Evolutionary conservation across 768 basidiomycete genomes (phyloP).

Genomic region (Leccinum arenicola): DNA sequence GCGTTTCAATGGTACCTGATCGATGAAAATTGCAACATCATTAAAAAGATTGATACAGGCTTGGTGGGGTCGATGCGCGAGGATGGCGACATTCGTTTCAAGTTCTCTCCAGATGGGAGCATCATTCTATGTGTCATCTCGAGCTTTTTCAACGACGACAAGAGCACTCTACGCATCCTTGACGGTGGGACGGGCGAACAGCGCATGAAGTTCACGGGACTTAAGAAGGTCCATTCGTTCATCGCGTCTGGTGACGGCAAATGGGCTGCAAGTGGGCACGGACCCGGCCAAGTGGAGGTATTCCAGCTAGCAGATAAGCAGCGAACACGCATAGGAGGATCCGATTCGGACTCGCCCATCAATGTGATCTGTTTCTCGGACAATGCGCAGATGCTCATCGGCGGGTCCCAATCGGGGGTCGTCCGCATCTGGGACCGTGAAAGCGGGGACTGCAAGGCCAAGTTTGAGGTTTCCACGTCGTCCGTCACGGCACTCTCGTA

Average conservation of each 20-base stretch:
- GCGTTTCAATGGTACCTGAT: not conserved
- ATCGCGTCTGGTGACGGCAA: conserved; percentile 5
- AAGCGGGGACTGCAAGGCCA: conserved; percentile 12
- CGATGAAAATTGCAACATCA: not conserved
- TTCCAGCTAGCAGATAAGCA: not conserved
- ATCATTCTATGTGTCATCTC: conserved; percentile 4
- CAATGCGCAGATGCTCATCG: conserved; percentile 13
- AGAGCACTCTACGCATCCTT: conserved; percentile 9
- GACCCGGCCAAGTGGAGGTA: conserved; percentile 2
- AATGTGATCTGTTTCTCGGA: conserved; percentile 17
- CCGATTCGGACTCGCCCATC: not conserved
- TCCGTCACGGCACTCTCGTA: conserved; percentile 21
- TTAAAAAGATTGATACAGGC: conserved; percentile 14
- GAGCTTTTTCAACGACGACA: conserved; percentile 6
- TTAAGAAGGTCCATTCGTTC: conserved; percentile 8
- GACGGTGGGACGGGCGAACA: conserved; percentile 11
- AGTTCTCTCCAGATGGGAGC: conserved; percentile 14
- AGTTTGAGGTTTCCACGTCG: not conserved
- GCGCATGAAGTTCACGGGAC: conserved; percentile 5
- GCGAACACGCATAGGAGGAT: not conserved
- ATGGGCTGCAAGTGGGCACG: conserved; percentile 11
- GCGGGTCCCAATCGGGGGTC: conserved; percentile 14
- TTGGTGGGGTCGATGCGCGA: not conserved
- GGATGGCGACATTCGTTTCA: not conserved
- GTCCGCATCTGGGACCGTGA: conserved; percentile 22